Conservation (phyloP, 2,329 filamentous ascomycete species). For the Cadophora sp. region DNA sequence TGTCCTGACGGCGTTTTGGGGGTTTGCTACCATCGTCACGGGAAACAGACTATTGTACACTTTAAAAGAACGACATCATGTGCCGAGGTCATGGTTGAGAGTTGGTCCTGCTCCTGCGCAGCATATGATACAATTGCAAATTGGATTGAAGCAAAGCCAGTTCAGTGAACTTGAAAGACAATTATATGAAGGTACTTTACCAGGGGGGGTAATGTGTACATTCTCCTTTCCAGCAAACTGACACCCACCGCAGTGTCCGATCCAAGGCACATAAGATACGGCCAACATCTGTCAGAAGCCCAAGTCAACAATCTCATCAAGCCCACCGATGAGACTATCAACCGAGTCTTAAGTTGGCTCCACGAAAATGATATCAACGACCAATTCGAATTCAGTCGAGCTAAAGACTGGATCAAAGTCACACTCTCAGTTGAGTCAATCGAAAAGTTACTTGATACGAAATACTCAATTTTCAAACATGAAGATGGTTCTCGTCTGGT, state of each 20-base stretch:
- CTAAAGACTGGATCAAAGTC: slow-evolving; percentile 62
- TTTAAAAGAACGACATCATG: slow-evolving; percentile 62
- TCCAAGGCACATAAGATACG: slow-evolving; percentile 60
- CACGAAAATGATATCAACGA: slow-evolving; percentile 56
- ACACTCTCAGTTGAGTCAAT: slow-evolving; percentile 55
- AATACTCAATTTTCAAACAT: slow-evolving; percentile 47
- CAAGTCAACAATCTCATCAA: slow-evolving; percentile 60
- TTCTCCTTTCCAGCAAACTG: neutral
- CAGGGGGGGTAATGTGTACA: no score
- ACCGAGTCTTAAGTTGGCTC: slow-evolving; percentile 65
- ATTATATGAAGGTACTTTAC: slow-evolving; percentile 54
- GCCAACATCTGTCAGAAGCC: slow-evolving; percentile 57
- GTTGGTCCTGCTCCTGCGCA: slow-evolving; percentile 54
- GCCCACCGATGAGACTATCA: slow-evolving; percentile 57
- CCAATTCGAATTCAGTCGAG: slow-evolving; percentile 52
- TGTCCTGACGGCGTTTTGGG: slow-evolving; percentile 22
- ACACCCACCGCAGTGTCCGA: slow-evolving; percentile 52
- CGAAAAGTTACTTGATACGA: slow-evolving; percentile 47
- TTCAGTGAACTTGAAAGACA: slow-evolving; percentile 62
- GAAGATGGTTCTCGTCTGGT: slow-evolving; percentile 37
- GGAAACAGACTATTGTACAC: slow-evolving; percentile 47
- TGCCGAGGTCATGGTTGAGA: slow-evolving; percentile 58
- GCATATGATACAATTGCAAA: slow-evolving; percentile 60
- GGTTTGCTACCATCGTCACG: slow-evolving; percentile 23
- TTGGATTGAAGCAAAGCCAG: slow-evolving; percentile 63